Conservation (phyloP, 495 filamentous ascomycete species). For the Massariosphaeria phaeospora region DNA sequence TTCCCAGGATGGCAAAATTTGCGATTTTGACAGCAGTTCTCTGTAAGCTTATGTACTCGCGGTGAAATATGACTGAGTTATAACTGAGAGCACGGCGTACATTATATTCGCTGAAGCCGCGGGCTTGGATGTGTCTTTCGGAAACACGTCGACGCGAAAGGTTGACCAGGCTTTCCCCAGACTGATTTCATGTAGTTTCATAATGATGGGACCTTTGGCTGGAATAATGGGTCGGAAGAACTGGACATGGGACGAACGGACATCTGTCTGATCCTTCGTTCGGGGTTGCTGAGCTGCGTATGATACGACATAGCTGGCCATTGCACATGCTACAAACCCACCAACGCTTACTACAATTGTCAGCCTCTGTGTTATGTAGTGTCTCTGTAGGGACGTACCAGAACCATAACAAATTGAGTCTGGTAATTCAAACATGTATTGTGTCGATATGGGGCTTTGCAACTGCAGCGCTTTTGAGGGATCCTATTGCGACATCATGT, state of each 20-base stretch:
- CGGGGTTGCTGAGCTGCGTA: background rate
- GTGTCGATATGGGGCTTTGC: background rate
- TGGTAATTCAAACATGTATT: background rate
- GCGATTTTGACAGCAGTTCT: background rate
- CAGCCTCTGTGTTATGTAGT: background rate
- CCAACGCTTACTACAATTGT: background rate
- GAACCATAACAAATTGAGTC: background rate
- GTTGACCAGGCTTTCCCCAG: slow-evolving; percentile 10
- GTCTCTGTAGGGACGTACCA: background rate
- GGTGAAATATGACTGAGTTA: background rate
- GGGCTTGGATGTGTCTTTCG: background rate
- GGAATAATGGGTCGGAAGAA: slow-evolving; percentile 14
- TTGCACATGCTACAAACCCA: background rate
- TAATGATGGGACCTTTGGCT: background rate
- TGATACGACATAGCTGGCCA: slow-evolving; percentile 1
- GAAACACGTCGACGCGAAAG: slow-evolving; percentile 3
- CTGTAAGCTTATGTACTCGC: background rate
- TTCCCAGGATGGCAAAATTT: slow-evolving; percentile 2
- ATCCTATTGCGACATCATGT: background rate
- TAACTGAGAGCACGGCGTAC: background rate
- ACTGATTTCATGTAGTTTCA: slow-evolving; percentile 10
- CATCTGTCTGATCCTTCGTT: slow-evolving; percentile 5
- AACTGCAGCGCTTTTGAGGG: background rate
- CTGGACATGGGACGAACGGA: slow-evolving; percentile 11
- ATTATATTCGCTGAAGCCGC: slow-evolving; percentile 3